Evolutionary conservation across 2,329 filamentous ascomycete genomes (phyloP).

Genomic region (Pseudogymnoascus pannorum): DNA sequence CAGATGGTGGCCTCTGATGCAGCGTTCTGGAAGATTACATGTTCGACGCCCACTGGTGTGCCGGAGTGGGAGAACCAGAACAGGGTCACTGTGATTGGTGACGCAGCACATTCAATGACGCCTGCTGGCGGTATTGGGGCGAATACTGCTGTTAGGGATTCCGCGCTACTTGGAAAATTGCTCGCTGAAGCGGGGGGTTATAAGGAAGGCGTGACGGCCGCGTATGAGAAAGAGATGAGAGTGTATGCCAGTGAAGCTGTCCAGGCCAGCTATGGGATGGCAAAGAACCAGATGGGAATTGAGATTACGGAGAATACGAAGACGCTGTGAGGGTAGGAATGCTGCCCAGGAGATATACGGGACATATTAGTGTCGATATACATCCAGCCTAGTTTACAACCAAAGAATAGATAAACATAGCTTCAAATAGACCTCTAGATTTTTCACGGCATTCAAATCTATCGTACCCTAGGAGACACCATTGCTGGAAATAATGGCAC

Average conservation of each 20-base stretch:
- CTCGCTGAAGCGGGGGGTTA: conserved; percentile 47
- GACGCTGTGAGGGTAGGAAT: not conserved
- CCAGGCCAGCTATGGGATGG: conserved; percentile 43
- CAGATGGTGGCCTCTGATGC: conserved; percentile 49
- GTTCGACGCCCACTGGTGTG: conserved; percentile 50
- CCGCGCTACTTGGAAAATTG: conserved; percentile 46
- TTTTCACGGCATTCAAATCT: not conserved
- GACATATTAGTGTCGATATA: not conserved
- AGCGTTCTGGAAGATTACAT: conserved; percentile 62
- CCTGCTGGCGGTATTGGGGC: conserved; percentile 50
- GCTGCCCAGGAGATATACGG: not conserved
- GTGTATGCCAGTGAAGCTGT: conserved; percentile 52
- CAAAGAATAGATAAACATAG: not conserved
- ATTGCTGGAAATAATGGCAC: not conserved
- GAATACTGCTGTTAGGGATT: conserved; percentile 49
- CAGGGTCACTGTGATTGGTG: conserved; percentile 51
- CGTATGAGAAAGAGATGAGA: conserved; percentile 56
- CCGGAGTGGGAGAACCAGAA: conserved; percentile 53
- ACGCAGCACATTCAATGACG: conserved; percentile 52
- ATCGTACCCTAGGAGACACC: not conserved
- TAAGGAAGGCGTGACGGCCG: conserved; percentile 44
- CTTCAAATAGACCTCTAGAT: not conserved
- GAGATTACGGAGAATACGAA: conserved; percentile 37
- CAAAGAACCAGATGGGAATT: conserved; percentile 37
- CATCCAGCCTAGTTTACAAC: not conserved